Base-by-base conservation (phyloP, 768 basidiomycete genomes). In the Gautieria morchelliformis region DNA sequence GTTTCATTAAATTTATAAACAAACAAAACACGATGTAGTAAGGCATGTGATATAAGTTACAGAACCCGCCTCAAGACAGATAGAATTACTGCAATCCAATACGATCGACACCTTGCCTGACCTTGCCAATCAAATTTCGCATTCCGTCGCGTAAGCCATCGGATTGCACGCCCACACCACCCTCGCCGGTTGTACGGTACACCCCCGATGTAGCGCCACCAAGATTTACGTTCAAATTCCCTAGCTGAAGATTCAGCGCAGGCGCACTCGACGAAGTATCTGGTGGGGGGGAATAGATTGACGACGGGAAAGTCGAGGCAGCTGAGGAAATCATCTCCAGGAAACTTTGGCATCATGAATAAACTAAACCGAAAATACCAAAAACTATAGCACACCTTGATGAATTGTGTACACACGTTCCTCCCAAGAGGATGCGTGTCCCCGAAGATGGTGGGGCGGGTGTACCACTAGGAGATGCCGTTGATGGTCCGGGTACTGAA, bases 331-430 rank as follows among this genome's bases (percentile, higher is more conserved):
- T 73, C 93, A 96, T 95, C 63, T 91, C 87, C 42, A 97, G 72
- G 71, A 89, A 96, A 60, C 92, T 94, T 60, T 24, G 7, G 15
- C 1, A 8, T 15, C 11, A 3, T 1, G 35, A 9, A 27, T 5
- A 3, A 45, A 30, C 9, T 20, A 27, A 32, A 20, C 32, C 27
- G 27, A 35, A 15, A 14, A 37, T 17, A 44, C 46, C 48, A 33
- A 19, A 7, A 24, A 35, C 15, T 24, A 39, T 17, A 17, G 63
- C 80, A 40, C 71, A 95, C 93, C 85, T 89, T 24, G 85, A 84
- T 4, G 95, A 96, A 66, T 97, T 98, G 68, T 96, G 94, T 12
- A 99, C 79, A 62, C 87, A 94, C 39, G 93, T 97, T 15, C 96
- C 95, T 1, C 95, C 96, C 4, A 99, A 80, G 3, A 99, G 69